These are phyloP conservation scores for Trichoderma simmonsii DNA, from an alignment of 2,329 filamentous ascomycete species.

Conservation along the genomic window DNA sequence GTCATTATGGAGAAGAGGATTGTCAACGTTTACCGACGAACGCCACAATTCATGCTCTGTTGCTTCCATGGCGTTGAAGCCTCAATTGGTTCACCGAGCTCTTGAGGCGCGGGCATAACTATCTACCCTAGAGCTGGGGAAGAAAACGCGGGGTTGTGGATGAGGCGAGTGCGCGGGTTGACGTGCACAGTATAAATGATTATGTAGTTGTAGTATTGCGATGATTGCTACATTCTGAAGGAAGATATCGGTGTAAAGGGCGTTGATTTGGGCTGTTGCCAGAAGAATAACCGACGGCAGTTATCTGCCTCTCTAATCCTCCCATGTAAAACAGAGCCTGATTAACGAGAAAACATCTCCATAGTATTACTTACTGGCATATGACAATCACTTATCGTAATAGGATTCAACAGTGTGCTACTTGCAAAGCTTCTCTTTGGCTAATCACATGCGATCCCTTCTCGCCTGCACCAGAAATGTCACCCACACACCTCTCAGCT, in stretches of 20 bases:
- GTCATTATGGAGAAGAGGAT: not conserved
- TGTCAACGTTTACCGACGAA: not conserved
- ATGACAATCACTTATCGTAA: not conserved
- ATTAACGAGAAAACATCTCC: no score
- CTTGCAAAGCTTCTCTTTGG: not conserved
- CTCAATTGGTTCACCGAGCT: not conserved
- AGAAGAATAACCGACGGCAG: not conserved
- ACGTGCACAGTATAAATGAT: not conserved
- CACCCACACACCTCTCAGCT: not conserved
- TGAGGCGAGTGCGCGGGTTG: not conserved
- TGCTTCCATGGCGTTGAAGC: not conserved
- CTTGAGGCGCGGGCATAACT: not conserved
- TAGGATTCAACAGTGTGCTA: not conserved
- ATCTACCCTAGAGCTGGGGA: not conserved
- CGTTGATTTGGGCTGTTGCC: not conserved
- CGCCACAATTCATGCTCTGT: not conserved
- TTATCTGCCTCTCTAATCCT: not conserved
- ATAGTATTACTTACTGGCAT: not conserved
- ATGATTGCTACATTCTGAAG: not conserved
- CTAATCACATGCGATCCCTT: not conserved
- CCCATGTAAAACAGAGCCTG: not conserved
- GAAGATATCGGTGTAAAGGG: not conserved
- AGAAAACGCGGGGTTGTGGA: not conserved
- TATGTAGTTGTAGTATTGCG: not conserved
- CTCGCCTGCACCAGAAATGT: not conserved